Base-by-base conservation (phyloP, 2,329 filamentous ascomycete genomes). In the Claviceps africana region DNA sequence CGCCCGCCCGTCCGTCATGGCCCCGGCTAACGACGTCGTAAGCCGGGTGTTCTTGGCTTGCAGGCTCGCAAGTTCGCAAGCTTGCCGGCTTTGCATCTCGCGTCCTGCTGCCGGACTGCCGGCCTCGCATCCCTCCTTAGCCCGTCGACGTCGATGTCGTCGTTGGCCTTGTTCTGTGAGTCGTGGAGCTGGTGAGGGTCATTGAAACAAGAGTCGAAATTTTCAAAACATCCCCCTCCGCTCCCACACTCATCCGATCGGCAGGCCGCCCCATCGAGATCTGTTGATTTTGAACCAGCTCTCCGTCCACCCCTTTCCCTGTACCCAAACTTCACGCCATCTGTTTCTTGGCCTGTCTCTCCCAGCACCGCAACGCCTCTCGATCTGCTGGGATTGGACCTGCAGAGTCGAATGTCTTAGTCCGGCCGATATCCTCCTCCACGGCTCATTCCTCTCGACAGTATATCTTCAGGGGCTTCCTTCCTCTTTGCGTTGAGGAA, bases 381-480 rank as follows among this genome's bases (percentile, higher is more conserved):
- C 60, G 61, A 66, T 63, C 58, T 62, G 50, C 57, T 53, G 57
- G 57, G 61, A 59, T 62, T 63, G 64, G 31, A 69, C 67, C 62
- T 63, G 57, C 62, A 61, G 56, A 56, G 62, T 57, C 55, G 44
- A 19, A 53, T 70, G 67, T 69, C 67, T 70, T 57, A 67, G 56
- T 52, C 53, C 52, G 56, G 53, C 57, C 62, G 58, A 60, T 58
- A 60, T 61, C 56, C 56, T 63, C 60, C 60, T 63, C 62, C 56
- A 56, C 59, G 56, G 56, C 58, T 59, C 67, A 69, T 68, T 70
- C 65, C 66, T 57, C 59, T 63, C 60, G 56, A 59, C 59, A 59
- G 59, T 71, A 70, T 70, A 71, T 69, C 66, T 71, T 70, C 61
- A 65, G 63, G 60, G 59, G 60, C 59, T 60, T 64, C 65, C 66